Base-by-base conservation (phyloP, 148 eudicot genomes). In the Drosera capensis region DNA sequence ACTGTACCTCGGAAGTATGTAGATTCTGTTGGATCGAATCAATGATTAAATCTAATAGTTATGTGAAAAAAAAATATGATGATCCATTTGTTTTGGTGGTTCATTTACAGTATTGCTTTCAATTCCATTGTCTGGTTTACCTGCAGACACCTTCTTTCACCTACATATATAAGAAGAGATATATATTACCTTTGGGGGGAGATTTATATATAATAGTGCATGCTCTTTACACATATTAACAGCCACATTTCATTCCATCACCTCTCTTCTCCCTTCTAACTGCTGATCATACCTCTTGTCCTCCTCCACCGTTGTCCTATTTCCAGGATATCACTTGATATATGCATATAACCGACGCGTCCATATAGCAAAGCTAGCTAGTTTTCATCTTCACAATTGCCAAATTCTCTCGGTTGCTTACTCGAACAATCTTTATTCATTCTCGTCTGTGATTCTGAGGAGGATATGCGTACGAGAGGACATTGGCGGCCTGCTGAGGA, bases 401-500 rank as follows among this genome's bases (percentile, higher is more conserved):
- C 31, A 28, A 28, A 28, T 9, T 9, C 31, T 28, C 4, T 9
- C 9, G 4, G 4, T 28, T 4, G 9, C 9, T 28, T 28, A 28
- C 9, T 9, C 9, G 4, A 3, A 28, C 38, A 13, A 2, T 11
- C 3, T 11, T 34, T 3, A 11, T 11, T 34, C 38, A 11, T 4
- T 34, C 38, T 5, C n/a, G 38, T 1, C n/a, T 34, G 9, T 34
- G 38, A 14, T 34, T 34, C 2, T 3, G 4, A 3, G 14, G 38
- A 34, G 38, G 38, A 34, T 34, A 34, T 34, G 38, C 83, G 93
- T 54, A 80, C 87, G 9, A 66, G 95, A 59, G 97, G 97, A 1
- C 97, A 90, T 64, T 90, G 97, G 97, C 65, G 97, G 30, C 97
- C 97, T 0, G 84, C 95, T 12, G 97, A 90, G 40, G 97, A 90